Percentiles rank a stretch among this genome's conserved stretches.
These are phyloP conservation scores for Bocquillonia castaneifolia DNA, from an alignment of 441 rosid genomes.

Conservation along the genomic window DNA sequence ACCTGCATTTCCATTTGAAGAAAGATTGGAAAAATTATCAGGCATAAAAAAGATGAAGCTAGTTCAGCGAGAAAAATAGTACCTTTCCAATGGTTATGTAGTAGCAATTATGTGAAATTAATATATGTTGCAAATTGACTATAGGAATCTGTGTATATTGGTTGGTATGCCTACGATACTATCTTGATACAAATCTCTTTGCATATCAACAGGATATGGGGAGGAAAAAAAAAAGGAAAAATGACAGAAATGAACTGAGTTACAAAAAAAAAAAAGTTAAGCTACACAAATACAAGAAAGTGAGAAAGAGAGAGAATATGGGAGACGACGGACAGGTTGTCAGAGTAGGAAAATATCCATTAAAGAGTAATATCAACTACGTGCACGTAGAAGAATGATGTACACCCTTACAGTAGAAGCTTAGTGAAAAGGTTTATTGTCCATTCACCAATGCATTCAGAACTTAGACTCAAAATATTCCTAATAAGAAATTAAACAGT, in stretches of 20 bases:
- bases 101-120: neutral
- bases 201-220: neutral
- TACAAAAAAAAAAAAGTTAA: neutral
- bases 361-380: neutral
- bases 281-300: neutral
- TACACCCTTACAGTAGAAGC: neutral
- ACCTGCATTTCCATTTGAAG: constrained; percentile 42
- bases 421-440: neutral
- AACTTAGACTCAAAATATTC: neutral
- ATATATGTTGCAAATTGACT: neutral
- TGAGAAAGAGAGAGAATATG: too few relatives aligned
- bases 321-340: too few relatives aligned
- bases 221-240: neutral
- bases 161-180: neutral
- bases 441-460: neutral
- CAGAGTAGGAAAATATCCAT: neutral
- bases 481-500: neutral
- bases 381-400: neutral
- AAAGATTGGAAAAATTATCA: constrained; percentile 1
- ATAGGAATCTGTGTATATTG: neutral
- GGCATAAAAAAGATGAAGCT: neutral
- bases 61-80: neutral
- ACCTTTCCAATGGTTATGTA: neutral
- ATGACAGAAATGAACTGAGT: neutral
- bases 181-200: neutral